These are phyloP conservation scores for Delonix regia DNA, from an alignment of 306 rosid genomes.

Conservation along the genomic window DNA sequence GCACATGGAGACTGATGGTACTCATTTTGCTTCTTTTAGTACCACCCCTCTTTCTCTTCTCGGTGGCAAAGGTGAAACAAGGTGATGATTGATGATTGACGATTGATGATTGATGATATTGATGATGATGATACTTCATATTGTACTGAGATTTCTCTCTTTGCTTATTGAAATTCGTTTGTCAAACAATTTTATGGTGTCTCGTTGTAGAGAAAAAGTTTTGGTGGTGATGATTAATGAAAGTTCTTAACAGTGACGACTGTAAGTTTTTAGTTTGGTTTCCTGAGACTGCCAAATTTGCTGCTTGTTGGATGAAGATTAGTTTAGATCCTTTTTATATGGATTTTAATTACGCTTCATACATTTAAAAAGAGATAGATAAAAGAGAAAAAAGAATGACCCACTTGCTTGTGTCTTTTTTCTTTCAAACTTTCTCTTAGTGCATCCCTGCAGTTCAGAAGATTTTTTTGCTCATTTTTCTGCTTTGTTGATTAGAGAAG, in stretches of 20 bases:
- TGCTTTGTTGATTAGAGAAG: neutral
- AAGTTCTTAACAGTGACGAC: neutral
- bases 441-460: no score
- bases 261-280: neutral
- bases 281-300: neutral
- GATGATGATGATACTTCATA: neutral
- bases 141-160: neutral
- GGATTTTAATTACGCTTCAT: no score
- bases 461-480: neutral
- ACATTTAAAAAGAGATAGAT: no score
- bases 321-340: no score
- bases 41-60: constrained; percentile 46
- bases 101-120: neutral
- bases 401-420: no score
- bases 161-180: neutral
- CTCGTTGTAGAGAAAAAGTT: neutral
- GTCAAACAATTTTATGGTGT: neutral
- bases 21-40: constrained; percentile 45
- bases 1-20: constrained; percentile 36
- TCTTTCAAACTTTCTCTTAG: no score
- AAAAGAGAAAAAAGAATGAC: no score
- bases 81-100: constrained; percentile 5
- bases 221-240: neutral
- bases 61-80: constrained; percentile 39
- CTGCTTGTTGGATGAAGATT: neutral